Evolutionary conservation across 352 stramenopile genomes (phyloP).

Genomic region (Phytophthora sp.): DNA sequence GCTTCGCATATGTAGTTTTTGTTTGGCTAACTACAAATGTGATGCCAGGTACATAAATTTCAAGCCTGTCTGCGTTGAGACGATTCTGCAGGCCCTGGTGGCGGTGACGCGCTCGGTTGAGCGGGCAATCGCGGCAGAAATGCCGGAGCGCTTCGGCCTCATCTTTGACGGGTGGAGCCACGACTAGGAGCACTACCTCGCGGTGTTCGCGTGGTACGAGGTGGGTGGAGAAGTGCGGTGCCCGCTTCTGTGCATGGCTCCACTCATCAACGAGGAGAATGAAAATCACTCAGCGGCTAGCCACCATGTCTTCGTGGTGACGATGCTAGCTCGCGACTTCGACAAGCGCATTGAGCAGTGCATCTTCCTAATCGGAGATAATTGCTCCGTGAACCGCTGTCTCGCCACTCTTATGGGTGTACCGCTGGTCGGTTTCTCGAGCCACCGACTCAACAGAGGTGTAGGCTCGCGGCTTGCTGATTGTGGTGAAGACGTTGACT

Average conservation of each 20-base stretch:
- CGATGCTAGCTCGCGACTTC: background rate
- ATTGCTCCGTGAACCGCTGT: background rate
- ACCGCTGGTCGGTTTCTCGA: background rate
- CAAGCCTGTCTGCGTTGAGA: background rate
- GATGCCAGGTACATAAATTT: background rate
- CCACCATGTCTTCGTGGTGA: background rate
- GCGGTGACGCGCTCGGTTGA: background rate
- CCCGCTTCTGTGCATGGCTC: background rate
- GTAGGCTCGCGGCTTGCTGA: background rate
- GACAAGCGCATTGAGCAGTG: background rate
- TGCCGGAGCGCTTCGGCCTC: background rate
- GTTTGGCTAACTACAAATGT: background rate
- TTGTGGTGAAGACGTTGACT: background rate
- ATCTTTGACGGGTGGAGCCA: background rate
- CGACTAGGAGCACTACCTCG: background rate
- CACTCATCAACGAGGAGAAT: background rate
- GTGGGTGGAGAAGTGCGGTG: background rate
- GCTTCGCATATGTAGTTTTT: background rate
- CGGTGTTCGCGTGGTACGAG: background rate
- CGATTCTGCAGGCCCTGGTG: background rate
- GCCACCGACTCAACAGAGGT: background rate
- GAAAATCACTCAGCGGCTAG: background rate
- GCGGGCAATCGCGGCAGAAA: background rate
- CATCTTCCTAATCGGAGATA: background rate
- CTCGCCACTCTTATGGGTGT: background rate